Evolutionary conservation across 257 asterid species (phyloP).

Genomic region (Jacaranda copaia): DNA sequence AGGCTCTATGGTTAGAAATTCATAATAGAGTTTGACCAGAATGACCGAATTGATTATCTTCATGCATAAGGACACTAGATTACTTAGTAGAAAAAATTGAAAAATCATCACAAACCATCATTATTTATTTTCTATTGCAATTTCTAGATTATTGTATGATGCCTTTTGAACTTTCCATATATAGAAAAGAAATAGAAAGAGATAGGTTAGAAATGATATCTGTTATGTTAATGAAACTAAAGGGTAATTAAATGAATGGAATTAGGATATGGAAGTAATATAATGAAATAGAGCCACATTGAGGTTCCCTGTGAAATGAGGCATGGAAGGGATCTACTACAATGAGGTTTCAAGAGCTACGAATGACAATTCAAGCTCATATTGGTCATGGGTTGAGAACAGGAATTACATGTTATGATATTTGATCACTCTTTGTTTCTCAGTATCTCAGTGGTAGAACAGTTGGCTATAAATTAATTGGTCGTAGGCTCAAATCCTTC

Average conservation of each 20-base stretch:
- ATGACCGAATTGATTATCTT: neutral
- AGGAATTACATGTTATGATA: too few relatives aligned
- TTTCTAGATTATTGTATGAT: too few relatives aligned
- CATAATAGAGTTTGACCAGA: neutral
- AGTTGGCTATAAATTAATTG: too few relatives aligned
- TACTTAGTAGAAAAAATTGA: neutral
- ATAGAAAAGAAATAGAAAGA: neutral
- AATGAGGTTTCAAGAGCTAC: too few relatives aligned
- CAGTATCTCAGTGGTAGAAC: too few relatives aligned
- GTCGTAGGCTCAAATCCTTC: too few relatives aligned
- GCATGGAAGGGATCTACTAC: too few relatives aligned
- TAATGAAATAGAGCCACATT: neutral
- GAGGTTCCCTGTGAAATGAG: too few relatives aligned
- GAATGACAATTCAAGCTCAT: too few relatives aligned
- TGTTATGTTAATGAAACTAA: neutral
- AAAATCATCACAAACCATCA: neutral
- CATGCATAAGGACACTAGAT: neutral
- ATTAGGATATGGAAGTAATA: neutral
- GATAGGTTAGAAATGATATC: neutral
- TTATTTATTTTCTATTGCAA: too few relatives aligned
- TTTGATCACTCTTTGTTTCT: too few relatives aligned
- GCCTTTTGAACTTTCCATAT: neutral
- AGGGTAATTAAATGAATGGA: neutral
- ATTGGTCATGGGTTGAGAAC: too few relatives aligned
- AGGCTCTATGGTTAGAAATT: neutral